phyloP scores from a whole-genome alignment of 2,329 filamentous ascomycete genomes.

The Setomelanomma holmii region DNA sequence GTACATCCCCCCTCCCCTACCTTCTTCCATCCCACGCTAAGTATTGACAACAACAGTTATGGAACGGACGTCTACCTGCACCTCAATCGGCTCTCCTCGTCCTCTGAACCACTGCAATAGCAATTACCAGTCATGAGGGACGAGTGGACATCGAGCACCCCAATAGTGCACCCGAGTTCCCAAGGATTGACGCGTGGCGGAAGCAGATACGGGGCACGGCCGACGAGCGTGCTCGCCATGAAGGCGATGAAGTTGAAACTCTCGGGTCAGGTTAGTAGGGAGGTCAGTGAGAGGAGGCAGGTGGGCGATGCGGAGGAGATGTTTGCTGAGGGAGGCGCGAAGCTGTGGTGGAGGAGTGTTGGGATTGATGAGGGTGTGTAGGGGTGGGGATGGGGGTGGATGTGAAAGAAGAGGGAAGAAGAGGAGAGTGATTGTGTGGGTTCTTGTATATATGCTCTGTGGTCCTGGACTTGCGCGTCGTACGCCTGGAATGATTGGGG shows the following conservation, averaged over 20 bases:
- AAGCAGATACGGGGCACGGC: constrained; percentile 9
- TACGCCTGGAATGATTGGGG: background rate
- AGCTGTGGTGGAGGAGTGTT: constrained; percentile 58
- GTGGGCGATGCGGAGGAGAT: constrained; percentile 86
- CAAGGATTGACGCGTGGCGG: constrained; percentile 66
- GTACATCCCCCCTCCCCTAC: constrained; percentile 60
- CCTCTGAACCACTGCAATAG: constrained; percentile 96
- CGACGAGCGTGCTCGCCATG: constrained; percentile 51
- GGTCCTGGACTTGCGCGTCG: background rate
- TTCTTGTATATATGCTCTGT: constrained; percentile 1
- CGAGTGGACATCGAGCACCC: constrained; percentile 56
- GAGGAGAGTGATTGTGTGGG: constrained; percentile 1
- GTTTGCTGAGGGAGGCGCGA: constrained; percentile 56
- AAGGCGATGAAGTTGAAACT: constrained; percentile 72
- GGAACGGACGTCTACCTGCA: constrained; percentile 98
- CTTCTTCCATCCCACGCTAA: constrained; percentile 26
- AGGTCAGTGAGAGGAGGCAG: constrained; percentile 86
- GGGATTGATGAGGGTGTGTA: constrained; percentile 58
- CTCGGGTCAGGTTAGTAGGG: constrained; percentile 59
- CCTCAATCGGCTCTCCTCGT: constrained; percentile 92
- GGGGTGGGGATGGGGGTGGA: no score
- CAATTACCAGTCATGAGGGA: constrained; percentile 86
- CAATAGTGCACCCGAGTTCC: constrained; percentile 37
- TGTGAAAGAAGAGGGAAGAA: background rate
- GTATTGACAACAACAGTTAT: constrained; percentile 70